These are phyloP conservation scores for Eudorina sp. DNA, from an alignment of 139 green algal species.

Conservation along the genomic window DNA sequence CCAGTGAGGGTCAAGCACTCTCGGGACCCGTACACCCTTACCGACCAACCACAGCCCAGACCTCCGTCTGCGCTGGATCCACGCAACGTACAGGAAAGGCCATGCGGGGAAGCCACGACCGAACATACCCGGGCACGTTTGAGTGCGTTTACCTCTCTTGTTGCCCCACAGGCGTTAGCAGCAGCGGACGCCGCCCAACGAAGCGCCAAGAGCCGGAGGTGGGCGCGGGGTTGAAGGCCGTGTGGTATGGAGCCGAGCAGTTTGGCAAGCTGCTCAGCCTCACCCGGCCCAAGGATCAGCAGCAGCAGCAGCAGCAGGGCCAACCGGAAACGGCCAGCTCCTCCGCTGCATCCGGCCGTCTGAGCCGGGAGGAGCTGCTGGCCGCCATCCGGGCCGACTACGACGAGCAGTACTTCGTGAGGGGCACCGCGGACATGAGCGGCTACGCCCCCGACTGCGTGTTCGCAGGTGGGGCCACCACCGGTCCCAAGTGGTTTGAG, in stretches of 20 bases:
- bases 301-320: background rate
- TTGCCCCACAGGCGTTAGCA: background rate
- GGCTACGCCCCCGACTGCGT: conserved; percentile 64
- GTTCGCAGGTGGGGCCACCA: conserved; percentile 51
- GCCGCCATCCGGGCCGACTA: conserved; percentile 78
- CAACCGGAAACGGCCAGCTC: background rate
- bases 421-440: conserved; percentile 60
- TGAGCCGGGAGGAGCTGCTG: conserved; percentile 63
- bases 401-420: conserved; percentile 83
- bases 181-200: background rate
- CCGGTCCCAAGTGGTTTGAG: no score
- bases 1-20: no score
- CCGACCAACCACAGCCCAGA: no score
- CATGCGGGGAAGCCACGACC: no score
- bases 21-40: no score
- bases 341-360: background rate
- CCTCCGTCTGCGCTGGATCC: no score
- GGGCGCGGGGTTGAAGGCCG: conserved; percentile 76
- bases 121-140: no score
- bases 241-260: conserved; percentile 84
- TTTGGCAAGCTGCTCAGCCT: conserved; percentile 77
- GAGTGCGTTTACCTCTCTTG: no score
- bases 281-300: background rate
- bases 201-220: background rate
- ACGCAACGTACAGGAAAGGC: no score